These are phyloP conservation scores for Bisporella sp. DNA, from an alignment of 2,329 filamentous ascomycete species.

Conservation along the genomic window DNA sequence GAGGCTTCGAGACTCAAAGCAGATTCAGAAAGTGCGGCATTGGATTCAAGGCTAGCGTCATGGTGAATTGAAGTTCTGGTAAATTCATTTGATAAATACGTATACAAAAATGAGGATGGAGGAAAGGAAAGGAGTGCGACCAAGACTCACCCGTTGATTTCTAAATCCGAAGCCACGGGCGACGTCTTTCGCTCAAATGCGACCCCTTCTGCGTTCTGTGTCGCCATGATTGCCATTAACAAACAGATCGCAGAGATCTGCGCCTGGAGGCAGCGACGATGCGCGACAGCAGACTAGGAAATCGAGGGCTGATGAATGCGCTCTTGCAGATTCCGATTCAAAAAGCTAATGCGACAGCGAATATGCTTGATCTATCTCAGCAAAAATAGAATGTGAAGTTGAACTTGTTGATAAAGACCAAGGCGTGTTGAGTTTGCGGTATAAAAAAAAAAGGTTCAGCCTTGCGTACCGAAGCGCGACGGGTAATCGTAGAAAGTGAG, in stretches of 20 bases:
- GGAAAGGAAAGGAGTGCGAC: slow-evolving; percentile 19
- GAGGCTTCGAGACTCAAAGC: slow-evolving; percentile 3
- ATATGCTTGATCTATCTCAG: no score
- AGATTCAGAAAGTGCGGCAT: slow-evolving; percentile 5
- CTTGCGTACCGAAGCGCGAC: no score
- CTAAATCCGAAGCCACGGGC: slow-evolving; percentile 43
- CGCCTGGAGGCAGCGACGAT: slow-evolving; percentile 10
- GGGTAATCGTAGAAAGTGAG: no score
- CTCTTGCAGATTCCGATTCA: no score
- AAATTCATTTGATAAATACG: slow-evolving; percentile 27
- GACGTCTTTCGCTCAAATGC: slow-evolving; percentile 43
- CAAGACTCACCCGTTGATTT: slow-evolving; percentile 53
- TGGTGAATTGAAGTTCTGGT: slow-evolving; percentile 24
- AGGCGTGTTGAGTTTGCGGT: no score
- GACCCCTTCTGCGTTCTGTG: slow-evolving; percentile 30
- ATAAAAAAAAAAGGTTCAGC: no score
- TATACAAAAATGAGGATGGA: slow-evolving; percentile 21
- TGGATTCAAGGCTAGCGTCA: slow-evolving; percentile 21
- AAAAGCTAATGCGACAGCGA: no score
- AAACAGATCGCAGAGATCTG: slow-evolving; percentile 18
- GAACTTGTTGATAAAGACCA: no score
- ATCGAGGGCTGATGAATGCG: background rate
- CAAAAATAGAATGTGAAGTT: no score
- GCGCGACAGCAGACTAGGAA: slow-evolving; percentile 1
- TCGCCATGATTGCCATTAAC: slow-evolving; percentile 48